These are phyloP conservation scores for Jatropha multifida DNA, from an alignment of 441 rosid genomes.

Conservation along the genomic window DNA sequence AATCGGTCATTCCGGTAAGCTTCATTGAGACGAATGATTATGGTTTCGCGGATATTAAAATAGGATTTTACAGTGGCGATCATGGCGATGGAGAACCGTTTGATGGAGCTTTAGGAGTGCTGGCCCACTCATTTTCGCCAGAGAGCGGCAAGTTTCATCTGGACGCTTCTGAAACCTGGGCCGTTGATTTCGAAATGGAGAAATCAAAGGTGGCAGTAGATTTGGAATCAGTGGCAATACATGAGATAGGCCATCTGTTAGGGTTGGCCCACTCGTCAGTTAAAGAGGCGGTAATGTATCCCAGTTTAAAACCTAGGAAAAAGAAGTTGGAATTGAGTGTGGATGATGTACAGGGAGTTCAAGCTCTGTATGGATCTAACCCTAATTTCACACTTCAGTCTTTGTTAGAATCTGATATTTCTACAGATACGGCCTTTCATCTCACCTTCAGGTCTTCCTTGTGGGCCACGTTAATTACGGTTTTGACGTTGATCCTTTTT, in stretches of 20 bases:
- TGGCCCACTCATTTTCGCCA: constrained; percentile 82
- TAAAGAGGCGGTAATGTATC: constrained; percentile 79
- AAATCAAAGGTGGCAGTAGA: constrained; percentile 73
- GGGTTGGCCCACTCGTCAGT: constrained; percentile 64
- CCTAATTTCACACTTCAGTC: constrained; percentile 59
- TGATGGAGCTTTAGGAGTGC: constrained; percentile 77
- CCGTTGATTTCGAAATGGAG: constrained; percentile 54
- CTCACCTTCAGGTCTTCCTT: constrained; percentile 14
- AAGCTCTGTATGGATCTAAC: constrained; percentile 78
- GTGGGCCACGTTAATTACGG: constrained; percentile 20
- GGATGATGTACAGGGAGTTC: constrained; percentile 76
- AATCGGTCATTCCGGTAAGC: constrained; percentile 61
- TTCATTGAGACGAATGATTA: constrained; percentile 59
- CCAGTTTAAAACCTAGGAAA: constrained; percentile 75
- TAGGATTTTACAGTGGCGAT: constrained; percentile 78
- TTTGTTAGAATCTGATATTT: constrained; percentile 64
- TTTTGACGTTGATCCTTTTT: neutral
- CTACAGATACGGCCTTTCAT: constrained; percentile 41
- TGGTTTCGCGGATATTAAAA: constrained; percentile 62
- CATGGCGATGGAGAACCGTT: constrained; percentile 94
- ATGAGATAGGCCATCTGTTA: constrained; percentile 82
- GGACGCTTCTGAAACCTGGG: constrained; percentile 80
- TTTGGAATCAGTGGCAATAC: constrained; percentile 80
- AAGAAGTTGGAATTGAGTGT: constrained; percentile 53
- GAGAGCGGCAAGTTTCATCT: constrained; percentile 77